Base-by-base conservation (phyloP, 1,284 basidiomycete genomes). In the Cutaneotrichosporon daszewskae region DNA sequence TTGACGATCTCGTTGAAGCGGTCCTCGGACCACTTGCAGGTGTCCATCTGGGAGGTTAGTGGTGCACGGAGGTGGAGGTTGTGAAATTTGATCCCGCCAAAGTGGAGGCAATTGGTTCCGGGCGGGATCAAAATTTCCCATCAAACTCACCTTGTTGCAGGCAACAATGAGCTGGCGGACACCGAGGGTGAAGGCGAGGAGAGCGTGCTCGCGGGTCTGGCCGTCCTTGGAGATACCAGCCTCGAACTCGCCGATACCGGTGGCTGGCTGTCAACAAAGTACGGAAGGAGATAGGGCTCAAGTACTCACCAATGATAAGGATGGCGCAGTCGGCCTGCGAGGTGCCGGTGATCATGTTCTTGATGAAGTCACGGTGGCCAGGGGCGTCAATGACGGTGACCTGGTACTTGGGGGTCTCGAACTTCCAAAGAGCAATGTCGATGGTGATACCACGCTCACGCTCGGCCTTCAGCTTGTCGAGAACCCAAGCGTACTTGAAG, bases 371-470 rank as follows among this genome's bases (percentile, higher is more conserved):
- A 85, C 94, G 91, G 79, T 98, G 95, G 73, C 94, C 95, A 45
- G 94, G 95, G 75, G 94, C 95, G 74, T 96, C 92, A 40, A 60
- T 59, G 72, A 87, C 85, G 47, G 85, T 88, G 62, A 88, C 84
- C 75, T 82, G 79, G 51, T 52, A 94, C 73, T 84, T 88, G 70
- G 90, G 88, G 60, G 90, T 95, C 79, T 96, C 91, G 82, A 95
- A 96, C 77, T 95, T 96, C 90, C 90, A 96, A 59, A 70, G 65
- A 59, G 94, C 94, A 74, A 97, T 97, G 82, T 97, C 94, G 75
- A 98, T 97, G 68, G 94, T 99, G 81, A 99, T 99, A 87, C 94
- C 94, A 87, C 94, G 94, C 82, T 99, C 91, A 79, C 91, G 92
- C 83, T 97, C 91, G 43, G 52, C 52, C 52, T 99, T 99, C 66